Evolutionary conservation across 495 filamentous ascomycete species (phyloP), one percentile per base, ranked within the genome.

Genomic region (Aspergillus incahuasiensis): DNA sequence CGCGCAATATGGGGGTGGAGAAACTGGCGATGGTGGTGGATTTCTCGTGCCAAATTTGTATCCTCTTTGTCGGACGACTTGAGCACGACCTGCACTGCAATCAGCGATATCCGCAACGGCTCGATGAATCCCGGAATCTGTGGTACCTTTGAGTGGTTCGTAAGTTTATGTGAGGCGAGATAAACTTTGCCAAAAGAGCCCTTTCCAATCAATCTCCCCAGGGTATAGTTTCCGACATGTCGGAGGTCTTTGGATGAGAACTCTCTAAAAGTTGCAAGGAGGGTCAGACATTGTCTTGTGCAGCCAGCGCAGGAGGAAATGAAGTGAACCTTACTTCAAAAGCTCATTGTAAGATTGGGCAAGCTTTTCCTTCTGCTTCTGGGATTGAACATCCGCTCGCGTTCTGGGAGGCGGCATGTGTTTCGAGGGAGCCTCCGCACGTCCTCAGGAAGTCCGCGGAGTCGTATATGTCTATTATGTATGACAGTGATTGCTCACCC

Each of bases 111-210:
- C 30, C 57, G 34, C 32, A 41, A 58, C 61, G 20, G 15, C 3
- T 16, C 38, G n/a, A 35, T 53, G 25, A 39, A 44, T 15, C 81
- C n/a, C n/a, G n/a, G n/a, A n/a, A n/a, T 35, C 4, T 35, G 32
- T 11, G 5, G 52, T 77, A 96, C 94, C 84, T 97, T 97, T 53
- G 91, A 96, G 65, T 91, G 92, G 85, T 97, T 97, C 60, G 90
- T 97, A 70, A 98, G 90, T 69, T 96, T 97, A 72, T 98, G 94
- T 21, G 87, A 86, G 52, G 95, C 94, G 58, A 98, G 81, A 68
- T 97, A 98, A 54, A 97, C 94, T 75, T 97, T 97, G 61, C 94
- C 94, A 74, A 97, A 98, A 45, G 90, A 95, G 34, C 94, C 94
- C 68, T 97, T 97, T 48, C 94, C 94, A 65, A 98, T 96, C 46